Evolutionary conservation across 208 protist species (phyloP), one percentile per base, ranked within the genome.

Genomic region (Kentomonas sorsogonicus): DNA sequence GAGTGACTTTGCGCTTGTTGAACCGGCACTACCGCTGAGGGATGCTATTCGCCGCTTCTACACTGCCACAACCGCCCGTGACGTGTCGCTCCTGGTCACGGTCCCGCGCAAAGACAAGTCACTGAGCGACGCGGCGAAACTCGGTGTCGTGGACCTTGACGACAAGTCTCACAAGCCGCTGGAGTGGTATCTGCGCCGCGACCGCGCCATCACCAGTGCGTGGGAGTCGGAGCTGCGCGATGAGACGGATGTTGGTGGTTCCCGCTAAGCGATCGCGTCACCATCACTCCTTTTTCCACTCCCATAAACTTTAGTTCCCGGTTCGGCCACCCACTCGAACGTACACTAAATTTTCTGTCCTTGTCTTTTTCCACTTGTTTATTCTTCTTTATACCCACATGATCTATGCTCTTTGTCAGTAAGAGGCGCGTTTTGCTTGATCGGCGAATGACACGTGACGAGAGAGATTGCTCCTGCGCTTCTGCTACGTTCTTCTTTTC

Each of bases 81-180:
- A 92, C 54, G 70, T 86, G 18, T 89, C 85, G 1, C 25, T 92
- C 10, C 53, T 92, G 39, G 53, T 88, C 13, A 47, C 72, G 7
- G 63, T 84, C n/a, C n/a, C n/a, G n/a, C n/a, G n/a, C n/a, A n/a
- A n/a, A n/a, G n/a, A n/a, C n/a, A n/a, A n/a, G n/a, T n/a, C n/a
- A n/a, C n/a, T n/a, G n/a, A n/a, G n/a, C n/a, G n/a, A n/a, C n/a
- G n/a, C n/a, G n/a, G n/a, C n/a, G n/a, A n/a, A n/a, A n/a, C 60
- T 92, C 10, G 85, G 78, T 25, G 77, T 78, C 3, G 82, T 92
- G 36, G 85, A 92, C 56, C 39, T 92, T 23, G 85, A 89, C 50
- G 54, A 64, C 45, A 92, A 92, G 63, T 56, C 27, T 16, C 65
- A 81, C 59, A 92, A 89, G 60, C 45, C 81, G 10, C 45, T 92